Percentiles rank a stretch among this genome's conserved stretches.
These are phyloP conservation scores for Artemisia annua DNA, from an alignment of 129 eudicot genomes.

Conservation along the genomic window DNA sequence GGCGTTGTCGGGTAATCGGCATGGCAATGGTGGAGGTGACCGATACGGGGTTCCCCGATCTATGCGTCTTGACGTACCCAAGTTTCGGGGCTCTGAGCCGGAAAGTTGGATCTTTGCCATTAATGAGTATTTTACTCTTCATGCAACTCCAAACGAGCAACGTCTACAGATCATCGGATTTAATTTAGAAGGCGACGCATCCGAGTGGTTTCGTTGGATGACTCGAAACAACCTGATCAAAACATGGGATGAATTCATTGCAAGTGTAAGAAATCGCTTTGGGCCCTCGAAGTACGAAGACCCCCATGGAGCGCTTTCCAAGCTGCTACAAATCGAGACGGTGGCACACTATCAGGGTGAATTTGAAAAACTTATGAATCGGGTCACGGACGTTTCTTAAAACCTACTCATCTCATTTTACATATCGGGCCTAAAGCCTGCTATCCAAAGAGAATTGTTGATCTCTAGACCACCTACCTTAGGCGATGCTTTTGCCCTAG, in stretches of 20 bases:
- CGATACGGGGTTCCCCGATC: constrained; percentile 10
- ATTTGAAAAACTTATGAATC: too few relatives aligned
- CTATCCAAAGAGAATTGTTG: neutral
- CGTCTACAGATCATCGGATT: neutral
- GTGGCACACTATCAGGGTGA: too few relatives aligned
- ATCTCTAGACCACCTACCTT: neutral
- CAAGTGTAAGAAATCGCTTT: neutral
- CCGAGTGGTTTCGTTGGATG: constrained; percentile 12
- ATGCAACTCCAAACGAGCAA: neutral
- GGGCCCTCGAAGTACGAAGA: constrained; percentile 14
- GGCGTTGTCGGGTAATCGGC: constrained; percentile 8
- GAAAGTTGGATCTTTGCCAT: too few relatives aligned
- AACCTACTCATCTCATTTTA: neutral
- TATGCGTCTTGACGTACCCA: neutral
- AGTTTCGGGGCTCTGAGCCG: too few relatives aligned
- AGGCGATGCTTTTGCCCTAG: constrained; percentile 2
- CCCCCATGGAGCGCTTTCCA: neutral
- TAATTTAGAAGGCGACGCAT: neutral
- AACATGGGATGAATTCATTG: neutral
- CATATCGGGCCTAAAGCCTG: neutral
- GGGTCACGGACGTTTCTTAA: neutral
- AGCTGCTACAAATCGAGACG: too few relatives aligned
- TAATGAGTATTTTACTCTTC: neutral
- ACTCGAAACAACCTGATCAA: neutral
- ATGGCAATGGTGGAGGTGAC: constrained; percentile 6